Percentiles rank a stretch among this genome's conserved stretches.
These are phyloP conservation scores for Colletotrichum chlorophyti DNA, from an alignment of 2,329 filamentous ascomycete species.

Conservation along the genomic window DNA sequence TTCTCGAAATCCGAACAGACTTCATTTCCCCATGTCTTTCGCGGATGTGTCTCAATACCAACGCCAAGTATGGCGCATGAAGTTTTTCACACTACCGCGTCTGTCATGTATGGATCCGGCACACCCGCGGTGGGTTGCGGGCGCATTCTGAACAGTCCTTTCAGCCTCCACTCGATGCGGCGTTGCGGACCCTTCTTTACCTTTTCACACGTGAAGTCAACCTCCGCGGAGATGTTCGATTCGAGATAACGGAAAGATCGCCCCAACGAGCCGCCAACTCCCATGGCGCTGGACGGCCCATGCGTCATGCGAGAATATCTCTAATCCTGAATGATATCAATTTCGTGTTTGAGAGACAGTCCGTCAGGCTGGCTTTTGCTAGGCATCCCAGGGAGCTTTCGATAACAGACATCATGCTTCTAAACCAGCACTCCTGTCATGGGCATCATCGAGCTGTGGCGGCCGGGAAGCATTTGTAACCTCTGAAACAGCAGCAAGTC, in stretches of 20 bases:
- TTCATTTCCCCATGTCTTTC: neutral
- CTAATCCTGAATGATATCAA: neutral
- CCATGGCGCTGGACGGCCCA: neutral
- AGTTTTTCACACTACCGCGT: neutral
- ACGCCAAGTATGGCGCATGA: neutral
- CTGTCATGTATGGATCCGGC: conserved; percentile 4
- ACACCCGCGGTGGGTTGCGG: conserved; percentile 10
- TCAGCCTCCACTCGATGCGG: conserved; percentile 25
- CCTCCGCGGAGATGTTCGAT: conserved; percentile 27
- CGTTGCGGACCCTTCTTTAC: conserved; percentile 16
- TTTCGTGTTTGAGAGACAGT: neutral
- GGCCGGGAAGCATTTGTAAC: neutral
- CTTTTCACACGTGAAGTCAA: conserved; percentile 15
- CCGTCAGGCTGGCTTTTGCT: neutral
- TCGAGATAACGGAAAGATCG: conserved; percentile 23
- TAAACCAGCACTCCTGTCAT: too few species aligned
- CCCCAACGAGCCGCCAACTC: conserved; percentile 1
- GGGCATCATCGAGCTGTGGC: neutral
- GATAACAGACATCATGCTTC: too few species aligned
- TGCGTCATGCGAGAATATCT: conserved; percentile 10
- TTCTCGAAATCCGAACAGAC: neutral
- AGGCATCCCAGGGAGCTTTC: too few species aligned
- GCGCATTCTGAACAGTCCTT: conserved; percentile 14
- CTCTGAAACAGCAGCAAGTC: too few species aligned
- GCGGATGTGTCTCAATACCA: neutral